Evolutionary conservation across 148 eudicot genomes (phyloP), one percentile per base, ranked within the genome.

Genomic region (Simmondsia chinensis): DNA sequence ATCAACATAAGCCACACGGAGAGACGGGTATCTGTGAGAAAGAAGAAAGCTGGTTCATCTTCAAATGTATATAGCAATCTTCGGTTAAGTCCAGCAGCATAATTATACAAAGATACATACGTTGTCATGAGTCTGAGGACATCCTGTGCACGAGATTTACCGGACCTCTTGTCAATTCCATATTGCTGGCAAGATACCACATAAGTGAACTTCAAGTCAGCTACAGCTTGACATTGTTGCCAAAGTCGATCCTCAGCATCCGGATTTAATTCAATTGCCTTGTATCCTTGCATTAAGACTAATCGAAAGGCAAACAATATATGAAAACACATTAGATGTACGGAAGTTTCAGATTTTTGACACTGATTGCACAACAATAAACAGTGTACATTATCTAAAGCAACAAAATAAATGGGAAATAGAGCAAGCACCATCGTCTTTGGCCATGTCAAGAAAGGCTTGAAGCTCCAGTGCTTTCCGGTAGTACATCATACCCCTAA

Each of bases 401-500:
- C n/a, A n/a, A n/a, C n/a, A n/a, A n/a, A n/a, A n/a, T n/a, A 4
- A 14, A 20, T 15, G 15, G 12, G 17, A 16, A 46, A 16, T 17
- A 35, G n/a, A n/a, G 4, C 4, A 27, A 3, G 45, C 69, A 87
- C 96, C 96, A 51, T 82, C 76, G 61, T 86, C 86, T 59, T 75
- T 53, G 46, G 99, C 99, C 96, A 91, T 91, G 66, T 91, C 99
- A 41, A 91, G 86, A 63, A 91, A 91, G 47, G 99, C 99, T 64
- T 91, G 99, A 69, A 91, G 99, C 64, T 86, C 87, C 35, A 91
- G 61, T 39, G 99, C 99, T 71, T 77, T 77, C 22, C 99, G 85
- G 57, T 91, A 91, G 45, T 91, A 91, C 99, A 91, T 91, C 99
- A 91, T 91, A 30, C 99, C 99, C 51, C 99, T 67, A 44, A 91